Evolutionary conservation across 306 rosid genomes (phyloP).

Genomic region (Fagus sylvatica): DNA sequence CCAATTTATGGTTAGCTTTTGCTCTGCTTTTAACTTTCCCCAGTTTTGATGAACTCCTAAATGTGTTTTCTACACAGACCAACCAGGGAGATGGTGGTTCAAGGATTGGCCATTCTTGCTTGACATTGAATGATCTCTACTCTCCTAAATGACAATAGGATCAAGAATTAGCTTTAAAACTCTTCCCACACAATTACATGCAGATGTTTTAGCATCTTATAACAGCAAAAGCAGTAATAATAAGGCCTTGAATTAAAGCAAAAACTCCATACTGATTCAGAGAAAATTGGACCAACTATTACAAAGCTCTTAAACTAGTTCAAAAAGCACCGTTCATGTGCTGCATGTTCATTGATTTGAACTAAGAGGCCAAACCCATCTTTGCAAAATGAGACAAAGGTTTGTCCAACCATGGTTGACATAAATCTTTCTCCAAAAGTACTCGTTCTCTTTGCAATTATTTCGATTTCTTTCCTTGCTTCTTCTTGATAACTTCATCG

Average conservation of each 20-base stretch:
- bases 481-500: conserved; percentile 76
- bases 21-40: no score
- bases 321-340: neutral
- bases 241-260: neutral
- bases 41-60: no score
- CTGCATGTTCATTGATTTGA: neutral
- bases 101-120: no score
- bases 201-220: neutral
- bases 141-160: neutral
- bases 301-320: neutral
- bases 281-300: neutral
- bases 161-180: neutral
- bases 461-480: conserved; percentile 90
- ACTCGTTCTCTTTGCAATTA: conserved; percentile 18
- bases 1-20: no score
- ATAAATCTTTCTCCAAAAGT: neutral
- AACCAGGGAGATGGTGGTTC: neutral
- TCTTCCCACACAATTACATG: neutral
- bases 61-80: no score
- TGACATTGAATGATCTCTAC: neutral
- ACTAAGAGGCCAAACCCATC: neutral
- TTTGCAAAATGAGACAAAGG: neutral
- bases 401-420: neutral
- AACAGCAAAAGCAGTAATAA: neutral
- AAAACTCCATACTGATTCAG: neutral